Percentiles rank a stretch among this genome's conserved stretches.
phyloP scores from a whole-genome alignment of 1,139 yeast species.

The Hansenula anomala region DNA sequence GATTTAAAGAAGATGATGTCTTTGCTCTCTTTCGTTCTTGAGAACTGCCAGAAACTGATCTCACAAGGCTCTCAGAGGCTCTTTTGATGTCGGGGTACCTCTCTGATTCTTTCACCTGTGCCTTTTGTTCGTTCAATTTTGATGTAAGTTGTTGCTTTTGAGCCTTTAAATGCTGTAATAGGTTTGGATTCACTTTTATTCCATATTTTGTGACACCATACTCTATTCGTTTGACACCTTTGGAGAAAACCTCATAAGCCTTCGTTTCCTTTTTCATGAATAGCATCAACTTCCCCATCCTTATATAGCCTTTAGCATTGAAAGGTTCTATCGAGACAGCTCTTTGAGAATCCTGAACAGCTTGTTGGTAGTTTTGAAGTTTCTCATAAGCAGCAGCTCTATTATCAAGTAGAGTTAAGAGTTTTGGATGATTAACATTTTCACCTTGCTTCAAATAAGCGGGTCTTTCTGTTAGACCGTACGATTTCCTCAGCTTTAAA shows the following conservation, averaged over 20 bases:
- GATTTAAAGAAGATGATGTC: neutral
- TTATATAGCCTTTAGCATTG: slow-evolving; percentile 54
- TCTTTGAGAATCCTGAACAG: slow-evolving; percentile 41
- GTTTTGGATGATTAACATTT: slow-evolving; percentile 25
- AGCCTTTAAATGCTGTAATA: slow-evolving; percentile 13
- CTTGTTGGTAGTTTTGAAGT: slow-evolving; percentile 33
- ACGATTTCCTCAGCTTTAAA: slow-evolving; percentile 4
- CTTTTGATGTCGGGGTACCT: neutral
- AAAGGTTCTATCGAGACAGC: slow-evolving; percentile 46
- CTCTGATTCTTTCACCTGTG: neutral
- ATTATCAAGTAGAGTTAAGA: slow-evolving; percentile 31
- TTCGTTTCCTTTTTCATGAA: slow-evolving; percentile 29
- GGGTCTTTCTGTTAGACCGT: slow-evolving; percentile 13
- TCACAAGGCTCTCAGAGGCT: neutral
- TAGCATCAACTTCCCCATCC: slow-evolving; percentile 44
- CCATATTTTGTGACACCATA: slow-evolving; percentile 15
- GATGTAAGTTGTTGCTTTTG: slow-evolving; percentile 4
- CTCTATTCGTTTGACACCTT: slow-evolving; percentile 31
- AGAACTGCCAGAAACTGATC: neutral
- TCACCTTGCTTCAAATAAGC: slow-evolving; percentile 9
- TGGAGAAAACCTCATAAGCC: slow-evolving; percentile 39
- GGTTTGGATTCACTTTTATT: slow-evolving; percentile 15
- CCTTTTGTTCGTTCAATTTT: too few species aligned
- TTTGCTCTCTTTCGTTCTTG: neutral
- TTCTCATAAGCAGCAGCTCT: slow-evolving; percentile 60